phyloP scores from a whole-genome alignment of 2,329 filamentous ascomycete species.

The Sporothrix humicola region DNA sequence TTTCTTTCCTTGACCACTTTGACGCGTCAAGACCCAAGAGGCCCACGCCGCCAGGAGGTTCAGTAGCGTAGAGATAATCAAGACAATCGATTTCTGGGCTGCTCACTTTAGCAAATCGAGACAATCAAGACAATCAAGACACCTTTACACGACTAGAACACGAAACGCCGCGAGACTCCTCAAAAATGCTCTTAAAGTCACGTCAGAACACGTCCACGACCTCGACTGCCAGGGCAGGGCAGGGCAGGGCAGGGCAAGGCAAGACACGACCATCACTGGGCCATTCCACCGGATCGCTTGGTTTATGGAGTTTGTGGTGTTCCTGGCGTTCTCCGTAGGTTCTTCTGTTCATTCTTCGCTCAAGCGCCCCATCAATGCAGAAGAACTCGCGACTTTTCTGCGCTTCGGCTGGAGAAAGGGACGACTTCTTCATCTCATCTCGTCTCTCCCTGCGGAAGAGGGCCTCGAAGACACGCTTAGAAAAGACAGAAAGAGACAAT shows the following conservation, averaged over 20 bases:
- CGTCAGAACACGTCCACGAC: not conserved
- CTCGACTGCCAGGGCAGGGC: not conserved
- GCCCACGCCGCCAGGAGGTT: conserved; percentile 18
- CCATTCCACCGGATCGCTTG: conserved; percentile 4
- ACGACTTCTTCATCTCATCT: conserved; percentile 30
- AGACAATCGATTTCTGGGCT: not conserved
- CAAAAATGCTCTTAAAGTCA: too few species aligned
- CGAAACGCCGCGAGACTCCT: not conserved
- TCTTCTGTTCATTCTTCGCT: too few species aligned
- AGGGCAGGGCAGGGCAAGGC: conserved; percentile 17
- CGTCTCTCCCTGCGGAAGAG: conserved; percentile 18
- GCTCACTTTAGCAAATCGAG: not conserved
- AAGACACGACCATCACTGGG: conserved; percentile 18
- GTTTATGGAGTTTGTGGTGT: not conserved
- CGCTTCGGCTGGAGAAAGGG: conserved; percentile 1
- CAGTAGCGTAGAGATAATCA: conserved; percentile 5
- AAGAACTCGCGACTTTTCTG: not conserved
- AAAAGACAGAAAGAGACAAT: not conserved
- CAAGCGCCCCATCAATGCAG: not conserved
- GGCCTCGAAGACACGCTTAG: not conserved
- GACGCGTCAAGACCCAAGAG: conserved; percentile 2
- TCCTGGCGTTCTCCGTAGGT: not conserved
- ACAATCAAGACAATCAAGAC: not conserved
- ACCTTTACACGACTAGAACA: conserved; percentile 27
- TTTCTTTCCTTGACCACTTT: not conserved